Base-by-base conservation (phyloP, 2,329 filamentous ascomycete genomes). In the Stagonosporopsis chrysanthemi region DNA sequence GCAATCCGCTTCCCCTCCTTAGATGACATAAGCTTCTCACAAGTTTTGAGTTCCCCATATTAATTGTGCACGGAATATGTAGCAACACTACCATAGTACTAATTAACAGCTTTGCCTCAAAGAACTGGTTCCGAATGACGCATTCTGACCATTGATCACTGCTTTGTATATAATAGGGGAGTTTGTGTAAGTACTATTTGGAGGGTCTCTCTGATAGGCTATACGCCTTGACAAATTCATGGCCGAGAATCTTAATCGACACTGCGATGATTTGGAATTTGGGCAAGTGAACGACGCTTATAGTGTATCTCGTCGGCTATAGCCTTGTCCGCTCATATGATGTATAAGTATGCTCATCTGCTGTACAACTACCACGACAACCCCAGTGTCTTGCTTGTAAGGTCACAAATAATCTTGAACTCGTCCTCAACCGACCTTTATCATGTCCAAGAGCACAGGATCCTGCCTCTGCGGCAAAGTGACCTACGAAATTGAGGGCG, bases 381-480 rank as follows among this genome's bases (percentile, higher is more conserved):
- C 24, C n/a, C 19, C 11, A 19, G n/a, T 39, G 17, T 17, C 14
- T 39, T 22, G n/a, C 9, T 22, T 22, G 19, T 19, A 11, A 39
- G 22, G 12, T 33, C 11, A 15, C 3, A 17, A n/a, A 14, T 36
- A 9, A 17, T 4, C 6, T 36, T n/a, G 15, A 17, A 17, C n/a
- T n/a, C 9, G 17, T 36, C 2, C 15, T 17, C 33, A 8, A 17
- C 9, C 33, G 17, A 36, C 15, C 17, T 17, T 9, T 9, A 44
- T 14, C 26, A 56, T 56, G 53, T 56, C 53, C 2, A 56, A 47
- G 8, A 47, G 28, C 28, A 56, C 53, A 29, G 53, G 53, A 43
- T 56, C 53, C 41, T 56, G 53, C 28, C 47, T 56, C 28, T 56
- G 53, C 23, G 53, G 53, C 28, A 56, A 56, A 41, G 53, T 51